These are phyloP conservation scores for Blakeslea trispora DNA, from an alignment of 371 early-diverging fungal species.

Conservation along the genomic window DNA sequence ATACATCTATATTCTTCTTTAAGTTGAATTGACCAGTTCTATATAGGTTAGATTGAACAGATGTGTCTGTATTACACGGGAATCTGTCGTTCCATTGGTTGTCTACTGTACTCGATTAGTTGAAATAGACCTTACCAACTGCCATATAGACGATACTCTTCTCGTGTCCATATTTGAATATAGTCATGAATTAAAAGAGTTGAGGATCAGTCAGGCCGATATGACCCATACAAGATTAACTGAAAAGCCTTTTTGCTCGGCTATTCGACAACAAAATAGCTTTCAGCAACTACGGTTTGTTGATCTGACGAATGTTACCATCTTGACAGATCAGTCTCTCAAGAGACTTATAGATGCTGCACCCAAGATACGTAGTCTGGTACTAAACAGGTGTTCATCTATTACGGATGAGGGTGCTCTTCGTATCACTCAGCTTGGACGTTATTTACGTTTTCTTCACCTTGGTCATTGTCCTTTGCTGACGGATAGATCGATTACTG, in stretches of 20 bases:
- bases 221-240: slow-evolving; percentile 22
- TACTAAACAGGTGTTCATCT: slow-evolving; percentile 58
- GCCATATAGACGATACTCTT: slow-evolving; percentile 48
- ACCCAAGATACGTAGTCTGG: slow-evolving; percentile 58
- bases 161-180: slow-evolving; percentile 47
- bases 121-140: slow-evolving; percentile 64
- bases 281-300: slow-evolving; percentile 61
- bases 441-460: slow-evolving; percentile 61
- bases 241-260: slow-evolving; percentile 43
- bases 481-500: slow-evolving; percentile 56
- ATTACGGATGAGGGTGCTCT: slow-evolving; percentile 58
- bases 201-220: slow-evolving; percentile 47
- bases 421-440: slow-evolving; percentile 54
- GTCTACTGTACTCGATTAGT: slow-evolving; percentile 54
- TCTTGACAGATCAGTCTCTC: slow-evolving; percentile 54
- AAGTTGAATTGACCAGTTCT: background rate
- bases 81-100: slow-evolving; percentile 51
- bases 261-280: slow-evolving; percentile 15
- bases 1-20: background rate
- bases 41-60: slow-evolving; percentile 63
- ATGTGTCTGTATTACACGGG: slow-evolving; percentile 53
- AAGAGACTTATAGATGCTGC: slow-evolving; percentile 49
- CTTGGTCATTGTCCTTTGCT: slow-evolving; percentile 60
- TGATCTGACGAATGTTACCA: slow-evolving; percentile 53
- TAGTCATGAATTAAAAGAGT: slow-evolving; percentile 55